A percentile compares a stretch with the other conserved stretches of the same genome.
These are phyloP conservation scores for Mortierella claussenii DNA, from an alignment of 192 early-diverging fungal genomes.

Conservation along the genomic window DNA sequence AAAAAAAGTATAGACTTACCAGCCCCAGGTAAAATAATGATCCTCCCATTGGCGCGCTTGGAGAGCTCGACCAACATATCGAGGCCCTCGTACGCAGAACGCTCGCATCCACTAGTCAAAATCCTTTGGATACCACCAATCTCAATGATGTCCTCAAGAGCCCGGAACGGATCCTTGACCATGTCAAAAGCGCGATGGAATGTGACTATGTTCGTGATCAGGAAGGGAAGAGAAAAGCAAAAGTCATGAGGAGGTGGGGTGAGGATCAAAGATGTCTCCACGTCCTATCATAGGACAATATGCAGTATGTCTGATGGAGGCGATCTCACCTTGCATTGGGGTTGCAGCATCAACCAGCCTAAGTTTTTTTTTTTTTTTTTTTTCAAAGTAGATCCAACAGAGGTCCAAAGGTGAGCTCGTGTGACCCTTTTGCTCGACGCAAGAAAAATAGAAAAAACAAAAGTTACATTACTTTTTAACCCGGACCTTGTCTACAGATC, in stretches of 20 bases:
- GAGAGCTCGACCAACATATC: conserved; percentile 57
- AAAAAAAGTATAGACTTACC: conserved; percentile 38
- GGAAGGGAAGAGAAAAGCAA: neutral
- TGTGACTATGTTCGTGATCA: no score
- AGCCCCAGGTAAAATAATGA: conserved; percentile 70
- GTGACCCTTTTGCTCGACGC: no score
- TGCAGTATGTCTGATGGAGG: neutral
- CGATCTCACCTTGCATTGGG: conserved; percentile 56
- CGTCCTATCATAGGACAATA: no score
- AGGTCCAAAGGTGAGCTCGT: no score
- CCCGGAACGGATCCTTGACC: conserved; percentile 63
- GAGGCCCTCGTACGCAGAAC: conserved; percentile 66
- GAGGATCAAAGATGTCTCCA: no score
- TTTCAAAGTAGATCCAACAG: no score
- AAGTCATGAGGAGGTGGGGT: no score
- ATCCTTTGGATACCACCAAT: conserved; percentile 72
- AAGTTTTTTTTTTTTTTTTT: neutral
- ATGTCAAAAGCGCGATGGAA: conserved; percentile 80
- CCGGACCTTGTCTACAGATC: conserved; percentile 63
- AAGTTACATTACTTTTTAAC: conserved; percentile 40
- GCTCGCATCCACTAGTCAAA: conserved; percentile 71
- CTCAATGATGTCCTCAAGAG: conserved; percentile 65
- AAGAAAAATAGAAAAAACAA: neutral
- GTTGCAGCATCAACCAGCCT: conserved; percentile 61
- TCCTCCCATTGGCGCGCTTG: conserved; percentile 50